phyloP scores from a whole-genome alignment of 1,284 basidiomycete genomes.

The Ceratobasidium sp. region DNA sequence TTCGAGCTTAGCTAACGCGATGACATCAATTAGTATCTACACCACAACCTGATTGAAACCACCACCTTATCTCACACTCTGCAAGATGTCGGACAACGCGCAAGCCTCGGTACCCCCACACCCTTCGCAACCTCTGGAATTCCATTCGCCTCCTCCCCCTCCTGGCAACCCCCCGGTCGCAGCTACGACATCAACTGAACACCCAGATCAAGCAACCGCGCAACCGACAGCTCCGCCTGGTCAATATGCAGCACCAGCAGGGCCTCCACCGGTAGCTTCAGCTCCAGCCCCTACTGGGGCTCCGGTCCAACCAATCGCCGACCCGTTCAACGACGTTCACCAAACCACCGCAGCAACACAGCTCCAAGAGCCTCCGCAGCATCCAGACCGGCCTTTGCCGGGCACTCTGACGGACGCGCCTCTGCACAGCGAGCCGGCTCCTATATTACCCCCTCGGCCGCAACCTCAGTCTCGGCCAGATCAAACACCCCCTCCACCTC shows the following conservation, averaged over 20 bases:
- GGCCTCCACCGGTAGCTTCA: neutral
- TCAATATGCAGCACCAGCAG: neutral
- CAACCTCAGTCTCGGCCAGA: neutral
- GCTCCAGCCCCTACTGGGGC: neutral
- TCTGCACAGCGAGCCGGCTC: constrained; percentile 41
- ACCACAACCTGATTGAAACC: constrained; percentile 15
- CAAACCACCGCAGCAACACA: constrained; percentile 24
- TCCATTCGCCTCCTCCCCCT: constrained; percentile 32
- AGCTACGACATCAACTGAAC: neutral
- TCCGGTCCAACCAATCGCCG: constrained; percentile 9
- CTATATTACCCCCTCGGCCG: constrained; percentile 29
- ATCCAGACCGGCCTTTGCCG: constrained; percentile 22
- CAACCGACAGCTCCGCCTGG: neutral
- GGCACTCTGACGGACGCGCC: constrained; percentile 15
- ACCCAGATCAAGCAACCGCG: neutral
- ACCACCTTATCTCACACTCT: neutral
- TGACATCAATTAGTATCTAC: constrained; percentile 27
- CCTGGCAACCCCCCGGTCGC: constrained; percentile 16
- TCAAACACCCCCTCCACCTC: constrained; percentile 30
- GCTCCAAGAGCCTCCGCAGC: constrained; percentile 36
- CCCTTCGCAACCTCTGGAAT: constrained; percentile 7
- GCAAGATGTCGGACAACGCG: constrained; percentile 17
- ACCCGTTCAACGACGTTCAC: constrained; percentile 20
- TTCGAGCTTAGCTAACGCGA: constrained; percentile 29
- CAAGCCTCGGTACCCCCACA: constrained; percentile 5